These are phyloP conservation scores for Rhodomyrtus psidioides DNA, from an alignment of 441 rosid species.

Conservation along the genomic window DNA sequence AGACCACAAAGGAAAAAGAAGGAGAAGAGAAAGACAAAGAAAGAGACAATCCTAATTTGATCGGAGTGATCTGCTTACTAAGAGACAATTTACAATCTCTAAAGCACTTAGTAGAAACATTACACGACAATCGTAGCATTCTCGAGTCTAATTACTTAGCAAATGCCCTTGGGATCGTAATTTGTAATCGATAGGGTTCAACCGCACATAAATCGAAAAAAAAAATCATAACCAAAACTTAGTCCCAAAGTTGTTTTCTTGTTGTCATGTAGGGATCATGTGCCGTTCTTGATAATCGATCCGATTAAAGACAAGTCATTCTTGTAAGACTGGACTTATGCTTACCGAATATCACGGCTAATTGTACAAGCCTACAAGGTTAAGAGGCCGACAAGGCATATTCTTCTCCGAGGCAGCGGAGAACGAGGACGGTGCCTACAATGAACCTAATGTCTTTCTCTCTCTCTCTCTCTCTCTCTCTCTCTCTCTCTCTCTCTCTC, in stretches of 20 bases:
- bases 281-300: background rate
- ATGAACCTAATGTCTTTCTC: no score
- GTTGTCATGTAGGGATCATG: background rate
- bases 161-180: background rate
- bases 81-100: background rate
- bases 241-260: background rate
- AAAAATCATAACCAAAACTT: background rate
- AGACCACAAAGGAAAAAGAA: background rate
- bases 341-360: no score
- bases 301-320: background rate
- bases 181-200: background rate
- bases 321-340: background rate
- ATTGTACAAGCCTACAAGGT: no score
- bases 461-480: no score
- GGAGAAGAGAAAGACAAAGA: background rate
- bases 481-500: no score
- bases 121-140: background rate
- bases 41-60: background rate
- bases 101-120: background rate
- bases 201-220: background rate
- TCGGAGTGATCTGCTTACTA: background rate
- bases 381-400: no score
- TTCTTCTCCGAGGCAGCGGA: no score
- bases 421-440: no score
- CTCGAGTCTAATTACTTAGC: background rate